phyloP scores from a whole-genome alignment of 345 rosid species.

The Microcos paniculata region DNA sequence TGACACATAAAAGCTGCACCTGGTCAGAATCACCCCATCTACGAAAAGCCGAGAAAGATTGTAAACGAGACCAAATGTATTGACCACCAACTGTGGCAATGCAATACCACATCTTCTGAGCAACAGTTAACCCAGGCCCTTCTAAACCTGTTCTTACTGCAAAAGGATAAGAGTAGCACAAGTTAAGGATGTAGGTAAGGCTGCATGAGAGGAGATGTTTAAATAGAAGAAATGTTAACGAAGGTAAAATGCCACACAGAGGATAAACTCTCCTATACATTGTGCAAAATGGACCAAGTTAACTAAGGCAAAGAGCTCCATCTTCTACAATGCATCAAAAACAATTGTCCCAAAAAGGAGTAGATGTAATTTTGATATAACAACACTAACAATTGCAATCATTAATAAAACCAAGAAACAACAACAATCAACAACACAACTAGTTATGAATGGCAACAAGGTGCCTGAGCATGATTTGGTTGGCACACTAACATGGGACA shows the following conservation, averaged over 20 bases:
- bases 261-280: background rate
- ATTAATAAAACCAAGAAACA: background rate
- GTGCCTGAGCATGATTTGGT: background rate
- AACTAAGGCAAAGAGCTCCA: background rate
- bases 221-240: background rate
- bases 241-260: background rate
- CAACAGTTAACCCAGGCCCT: constrained; percentile 86
- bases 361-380: background rate
- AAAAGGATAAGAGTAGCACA: constrained; percentile 16
- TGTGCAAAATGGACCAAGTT: background rate
- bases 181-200: background rate
- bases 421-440: background rate
- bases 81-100: constrained; percentile 93
- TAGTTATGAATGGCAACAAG: background rate
- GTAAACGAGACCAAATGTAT: constrained; percentile 84
- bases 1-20: constrained; percentile 32
- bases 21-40: constrained; percentile 98
- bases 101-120: constrained; percentile 92
- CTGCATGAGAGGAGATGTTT: background rate
- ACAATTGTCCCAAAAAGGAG: background rate
- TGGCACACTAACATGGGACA: background rate
- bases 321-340: background rate
- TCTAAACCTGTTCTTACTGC: constrained; percentile 91
- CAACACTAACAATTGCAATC: background rate
- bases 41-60: constrained; percentile 93